Conservation (phyloP, 78 protist genomes). For the Protostelium mycophagum region DNA sequence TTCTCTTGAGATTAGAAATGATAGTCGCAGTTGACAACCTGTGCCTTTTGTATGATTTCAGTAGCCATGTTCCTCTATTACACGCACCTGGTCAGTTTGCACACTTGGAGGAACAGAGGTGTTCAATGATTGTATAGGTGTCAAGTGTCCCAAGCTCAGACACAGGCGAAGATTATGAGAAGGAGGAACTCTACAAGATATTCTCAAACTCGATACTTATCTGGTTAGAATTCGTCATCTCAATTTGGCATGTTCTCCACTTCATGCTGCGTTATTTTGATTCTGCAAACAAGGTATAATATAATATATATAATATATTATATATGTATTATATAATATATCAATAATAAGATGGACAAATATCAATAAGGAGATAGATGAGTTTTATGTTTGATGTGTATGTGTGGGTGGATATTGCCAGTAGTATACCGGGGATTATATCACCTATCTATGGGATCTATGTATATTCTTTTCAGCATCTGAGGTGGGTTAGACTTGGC, state of each 20-base stretch:
- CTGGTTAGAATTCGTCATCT: neutral
- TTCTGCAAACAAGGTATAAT: neutral
- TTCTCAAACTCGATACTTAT: neutral
- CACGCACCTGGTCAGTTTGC: neutral
- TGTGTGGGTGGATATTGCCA: neutral
- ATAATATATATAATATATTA: no score
- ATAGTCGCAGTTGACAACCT: neutral
- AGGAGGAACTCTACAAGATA: neutral
- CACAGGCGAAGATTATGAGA: neutral
- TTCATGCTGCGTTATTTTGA: neutral
- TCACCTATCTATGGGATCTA: neutral
- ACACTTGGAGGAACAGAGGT: neutral
- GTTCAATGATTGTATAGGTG: neutral
- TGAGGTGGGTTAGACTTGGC: neutral
- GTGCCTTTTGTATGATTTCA: neutral
- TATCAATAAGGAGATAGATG: neutral
- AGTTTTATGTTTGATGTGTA: neutral
- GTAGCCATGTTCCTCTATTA: neutral
- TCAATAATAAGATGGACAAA: neutral
- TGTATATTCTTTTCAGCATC: neutral
- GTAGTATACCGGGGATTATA: neutral
- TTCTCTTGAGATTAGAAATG: neutral
- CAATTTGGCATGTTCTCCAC: neutral
- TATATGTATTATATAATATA: no score
- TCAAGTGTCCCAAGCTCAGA: neutral